phyloP scores from a whole-genome alignment of 2,329 filamentous ascomycete genomes.

The Aspergillus fischeri region DNA sequence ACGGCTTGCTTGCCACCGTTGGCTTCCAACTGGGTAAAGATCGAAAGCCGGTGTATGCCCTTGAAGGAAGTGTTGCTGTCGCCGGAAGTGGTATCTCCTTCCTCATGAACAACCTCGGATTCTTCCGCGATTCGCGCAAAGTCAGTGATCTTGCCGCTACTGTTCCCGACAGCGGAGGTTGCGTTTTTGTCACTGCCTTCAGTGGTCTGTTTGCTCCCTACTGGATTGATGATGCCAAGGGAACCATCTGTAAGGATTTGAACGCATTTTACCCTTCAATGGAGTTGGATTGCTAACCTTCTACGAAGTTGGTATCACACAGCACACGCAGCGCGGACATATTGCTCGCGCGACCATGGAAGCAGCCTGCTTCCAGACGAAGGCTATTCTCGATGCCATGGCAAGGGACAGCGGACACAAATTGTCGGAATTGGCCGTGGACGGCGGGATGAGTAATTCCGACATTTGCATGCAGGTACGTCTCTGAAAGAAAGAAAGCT shows the following conservation, averaged over 20 bases:
- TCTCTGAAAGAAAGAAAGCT: conserved; percentile 4
- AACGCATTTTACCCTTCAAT: neutral
- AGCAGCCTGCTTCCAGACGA: conserved; percentile 88
- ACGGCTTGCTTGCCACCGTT: conserved; percentile 79
- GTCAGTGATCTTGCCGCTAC: conserved; percentile 62
- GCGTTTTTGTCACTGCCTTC: conserved; percentile 85
- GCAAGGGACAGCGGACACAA: conserved; percentile 75
- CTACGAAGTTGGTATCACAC: conserved; percentile 67
- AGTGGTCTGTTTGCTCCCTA: conserved; percentile 88
- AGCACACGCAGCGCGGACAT: conserved; percentile 79
- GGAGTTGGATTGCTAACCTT: conserved; percentile 7
- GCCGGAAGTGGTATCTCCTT: conserved; percentile 79
- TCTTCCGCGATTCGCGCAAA: conserved; percentile 58
- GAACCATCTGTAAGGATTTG: conserved; percentile 65
- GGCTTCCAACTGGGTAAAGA: conserved; percentile 75
- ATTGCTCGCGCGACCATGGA: conserved; percentile 86
- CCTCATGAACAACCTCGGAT: conserved; percentile 61
- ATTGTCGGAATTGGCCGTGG: conserved; percentile 72
- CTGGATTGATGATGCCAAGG: conserved; percentile 90
- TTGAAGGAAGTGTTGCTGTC: conserved; percentile 80
- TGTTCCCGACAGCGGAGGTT: conserved; percentile 73
- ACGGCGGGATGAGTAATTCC: conserved; percentile 85
- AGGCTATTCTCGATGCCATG: conserved; percentile 89
- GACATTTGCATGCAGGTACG: conserved; percentile 78
- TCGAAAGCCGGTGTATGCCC: conserved; percentile 68